Evolutionary conservation across 2,329 filamentous ascomycete genomes (phyloP).

Genomic region (Aureobasidium sp.): DNA sequence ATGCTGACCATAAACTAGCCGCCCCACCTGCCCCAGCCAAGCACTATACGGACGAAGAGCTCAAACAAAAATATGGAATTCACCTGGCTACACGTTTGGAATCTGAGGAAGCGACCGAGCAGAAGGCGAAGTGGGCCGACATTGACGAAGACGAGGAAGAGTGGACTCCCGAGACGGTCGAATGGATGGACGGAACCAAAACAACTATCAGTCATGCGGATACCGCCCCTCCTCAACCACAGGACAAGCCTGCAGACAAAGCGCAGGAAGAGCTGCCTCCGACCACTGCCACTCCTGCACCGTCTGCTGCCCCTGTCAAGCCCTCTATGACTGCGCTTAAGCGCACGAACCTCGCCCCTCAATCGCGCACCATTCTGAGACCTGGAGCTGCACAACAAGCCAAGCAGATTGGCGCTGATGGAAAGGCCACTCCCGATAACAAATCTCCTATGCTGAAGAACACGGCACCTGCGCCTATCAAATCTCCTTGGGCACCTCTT

Average conservation of each 20-base stretch:
- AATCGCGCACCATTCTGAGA: slow-evolving; percentile 41
- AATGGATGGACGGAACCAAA: slow-evolving; percentile 84
- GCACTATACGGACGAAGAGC: slow-evolving; percentile 77
- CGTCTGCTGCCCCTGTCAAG: slow-evolving; percentile 14
- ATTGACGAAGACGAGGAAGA: slow-evolving; percentile 85
- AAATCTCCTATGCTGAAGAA: slow-evolving; percentile 67
- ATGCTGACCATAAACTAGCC: slow-evolving; percentile 33
- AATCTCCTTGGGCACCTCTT: slow-evolving; percentile 85
- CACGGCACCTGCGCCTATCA: slow-evolving; percentile 60
- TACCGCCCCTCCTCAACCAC: slow-evolving; percentile 9
- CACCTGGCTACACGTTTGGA: slow-evolving; percentile 74
- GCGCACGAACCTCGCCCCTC: slow-evolving; percentile 25
- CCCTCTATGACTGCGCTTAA: slow-evolving; percentile 24
- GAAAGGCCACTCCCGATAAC: slow-evolving; percentile 53
- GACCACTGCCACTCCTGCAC: not conserved
- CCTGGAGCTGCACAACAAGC: slow-evolving; percentile 33
- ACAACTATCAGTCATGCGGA: slow-evolving; percentile 37
- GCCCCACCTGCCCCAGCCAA: slow-evolving; percentile 62
- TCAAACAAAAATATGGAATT: slow-evolving; percentile 76
- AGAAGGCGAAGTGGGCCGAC: slow-evolving; percentile 78
- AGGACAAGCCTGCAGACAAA: slow-evolving; percentile 13
- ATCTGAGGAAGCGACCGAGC: slow-evolving; percentile 53
- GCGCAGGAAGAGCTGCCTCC: slow-evolving; percentile 16
- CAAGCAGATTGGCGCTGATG: slow-evolving; percentile 24
- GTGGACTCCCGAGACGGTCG: slow-evolving; percentile 76